Evolutionary conservation across 768 basidiomycete genomes (phyloP).

Genomic region (Suillus occidentalis): DNA sequence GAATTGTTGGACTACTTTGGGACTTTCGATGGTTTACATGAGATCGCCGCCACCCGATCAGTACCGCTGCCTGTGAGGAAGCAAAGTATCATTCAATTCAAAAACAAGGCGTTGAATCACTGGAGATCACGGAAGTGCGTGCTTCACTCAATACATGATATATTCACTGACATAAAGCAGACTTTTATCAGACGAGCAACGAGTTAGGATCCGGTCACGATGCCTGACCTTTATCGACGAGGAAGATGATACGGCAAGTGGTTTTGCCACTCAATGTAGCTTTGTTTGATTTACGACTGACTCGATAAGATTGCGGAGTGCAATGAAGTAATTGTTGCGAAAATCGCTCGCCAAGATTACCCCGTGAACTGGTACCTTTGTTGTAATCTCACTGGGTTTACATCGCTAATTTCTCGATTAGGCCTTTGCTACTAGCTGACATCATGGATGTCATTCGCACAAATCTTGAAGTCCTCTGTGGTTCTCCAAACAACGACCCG

Average conservation of each 20-base stretch:
- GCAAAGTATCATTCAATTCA: constrained; percentile 87
- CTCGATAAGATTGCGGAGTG: constrained; percentile 68
- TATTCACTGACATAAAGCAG: constrained; percentile 37
- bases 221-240: constrained; percentile 73
- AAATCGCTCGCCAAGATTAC: constrained; percentile 77
- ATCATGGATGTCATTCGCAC: constrained; percentile 57
- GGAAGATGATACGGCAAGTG: constrained; percentile 64
- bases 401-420: constrained; percentile 13
- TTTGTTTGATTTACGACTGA: constrained; percentile 8
- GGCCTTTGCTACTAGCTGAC: constrained; percentile 31
- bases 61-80: constrained; percentile 70
- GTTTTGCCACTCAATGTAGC: constrained; percentile 13
- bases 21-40: constrained; percentile 67
- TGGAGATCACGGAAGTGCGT: constrained; percentile 80
- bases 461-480: constrained; percentile 51
- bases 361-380: constrained; percentile 63
- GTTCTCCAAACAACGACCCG: constrained; percentile 40
- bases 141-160: neutral
- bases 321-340: constrained; percentile 72
- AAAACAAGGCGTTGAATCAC: constrained; percentile 70
- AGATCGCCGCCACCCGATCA: constrained; percentile 63
- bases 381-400: neutral
- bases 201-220: constrained; percentile 60
- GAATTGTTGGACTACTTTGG: constrained; percentile 67
- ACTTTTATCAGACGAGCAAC: constrained; percentile 67